Base-by-base conservation (phyloP, 83 land plant genomes). In the Isoetes engelmannii region DNA sequence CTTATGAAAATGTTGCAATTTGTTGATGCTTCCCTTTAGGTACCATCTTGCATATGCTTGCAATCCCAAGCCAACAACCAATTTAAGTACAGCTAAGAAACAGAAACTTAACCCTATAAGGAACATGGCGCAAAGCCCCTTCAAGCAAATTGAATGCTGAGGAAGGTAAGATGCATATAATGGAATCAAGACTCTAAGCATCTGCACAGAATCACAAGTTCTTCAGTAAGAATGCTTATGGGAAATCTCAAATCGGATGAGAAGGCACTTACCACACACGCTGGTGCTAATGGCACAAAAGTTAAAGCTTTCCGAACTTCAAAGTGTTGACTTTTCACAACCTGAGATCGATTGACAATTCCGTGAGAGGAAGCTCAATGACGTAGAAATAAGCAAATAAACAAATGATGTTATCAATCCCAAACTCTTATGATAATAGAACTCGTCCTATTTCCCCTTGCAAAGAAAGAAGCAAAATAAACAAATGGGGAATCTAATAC, bases 231-330 rank as follows among this genome's bases (percentile, higher is more conserved):
- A 28, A 28, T 28, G 55, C 66, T 21, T 15, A 54, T 49, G 19
- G 20, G 28, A 17, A 44, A 21, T 44, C 65, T 13, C 15, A 55
- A 21, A 55, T 21, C 51, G 57, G 48, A 17, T 47, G 20, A 64
- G 9, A 12, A 0, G 12, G 12, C 13, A 19, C 95, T 64, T 85
- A 95, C 99, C 89, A 95, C 97, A 83, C 97, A 95, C 8, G 99
- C 99, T 44, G 99, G 99, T 50, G 93, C 99, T 61, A 95, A 68
- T 21, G 99, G 99, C 50, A 95, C 70, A 76, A 91, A 95, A 19
- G 79, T 78, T 63, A 95, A 82, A 41, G 74, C 74, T 57, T 78
- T 88, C 66, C 79, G 83, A 13, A 63, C 77, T 69, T 73, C 81
- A 10, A 83, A 83, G 4, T 85, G 70, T 51, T 82, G 77, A 15